Percentiles rank a stretch among this genome's conserved stretches.
Conservation (phyloP, 495 filamentous ascomycete species). For the Penicillium cataractarum region DNA sequence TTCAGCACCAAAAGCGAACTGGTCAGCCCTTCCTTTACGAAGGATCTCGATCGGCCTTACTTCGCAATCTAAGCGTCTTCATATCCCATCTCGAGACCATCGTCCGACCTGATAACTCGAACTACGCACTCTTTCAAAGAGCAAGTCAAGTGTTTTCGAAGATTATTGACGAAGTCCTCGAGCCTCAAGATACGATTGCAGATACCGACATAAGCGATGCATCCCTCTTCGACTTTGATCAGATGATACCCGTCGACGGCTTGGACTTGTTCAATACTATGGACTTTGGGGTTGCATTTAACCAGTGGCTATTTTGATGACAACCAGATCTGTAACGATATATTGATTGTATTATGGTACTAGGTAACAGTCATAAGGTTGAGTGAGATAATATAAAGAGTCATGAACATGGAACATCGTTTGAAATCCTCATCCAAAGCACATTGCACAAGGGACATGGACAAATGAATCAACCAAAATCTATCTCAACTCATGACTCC, state of each 20-base stretch:
- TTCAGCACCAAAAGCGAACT: constrained; percentile 46
- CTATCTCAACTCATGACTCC: background rate
- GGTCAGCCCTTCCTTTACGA: constrained; percentile 44
- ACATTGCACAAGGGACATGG: background rate
- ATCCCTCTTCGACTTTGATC: constrained; percentile 17
- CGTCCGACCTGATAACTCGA: constrained; percentile 22
- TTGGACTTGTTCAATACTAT: constrained; percentile 31
- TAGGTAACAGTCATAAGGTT: background rate
- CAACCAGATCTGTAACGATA: background rate
- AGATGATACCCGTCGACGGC: constrained; percentile 25
- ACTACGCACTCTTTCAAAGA: constrained; percentile 34
- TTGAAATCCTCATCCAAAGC: background rate
- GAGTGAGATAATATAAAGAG: background rate
- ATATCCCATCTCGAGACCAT: constrained; percentile 37
- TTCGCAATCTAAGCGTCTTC: constrained; percentile 65
- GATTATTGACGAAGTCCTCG: constrained; percentile 40
- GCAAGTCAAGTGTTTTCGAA: constrained; percentile 32
- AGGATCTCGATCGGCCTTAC: constrained; percentile 54
- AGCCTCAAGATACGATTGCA: constrained; percentile 22
- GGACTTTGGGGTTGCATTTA: constrained; percentile 33
- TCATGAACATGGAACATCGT: background rate
- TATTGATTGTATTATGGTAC: background rate
- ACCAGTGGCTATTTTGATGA: constrained; percentile 36
- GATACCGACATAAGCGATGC: background rate
- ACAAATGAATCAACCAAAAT: background rate